Evolutionary conservation across 2,329 filamentous ascomycete species (phyloP), one percentile per base, ranked within the genome.

Genomic region (Hypoxylon sp.): DNA sequence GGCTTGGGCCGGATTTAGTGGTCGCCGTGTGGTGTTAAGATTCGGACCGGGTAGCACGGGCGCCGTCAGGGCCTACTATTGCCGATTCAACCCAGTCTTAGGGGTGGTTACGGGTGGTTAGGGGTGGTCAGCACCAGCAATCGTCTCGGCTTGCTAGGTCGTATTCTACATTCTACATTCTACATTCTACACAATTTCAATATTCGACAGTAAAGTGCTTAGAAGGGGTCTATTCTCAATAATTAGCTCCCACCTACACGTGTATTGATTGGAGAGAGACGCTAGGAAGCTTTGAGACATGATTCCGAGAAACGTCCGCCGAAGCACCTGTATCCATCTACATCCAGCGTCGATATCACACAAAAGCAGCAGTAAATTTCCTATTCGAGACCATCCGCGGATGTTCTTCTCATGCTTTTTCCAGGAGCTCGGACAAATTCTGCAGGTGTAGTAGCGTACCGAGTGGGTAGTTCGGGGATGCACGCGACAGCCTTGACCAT

Each of bases 1-100:
- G 62, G 56, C 46, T 64, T 64, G 65, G 46, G 20, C 35, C 68
- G 68, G 65, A 64, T 62, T 68, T 71, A 68, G 68, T 61, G 33
- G 30, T 64, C 55, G 59, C 57, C 60, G 49, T 17, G 22, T 61
- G 54, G 46, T 55, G 53, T 49, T 61, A 56, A 61, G 48, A 61
- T 49, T 44, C 58, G 66, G 51, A 10, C 37, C 66, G 55, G 59
- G 10, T 31, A 40, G 50, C 25, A 35, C 40, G 55, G 27, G 50
- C 35, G 58, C 25, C 48, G 30, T 50, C 31, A 51, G 37, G 31
- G 31, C 49, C 31, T 63, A 14, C 50, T 62, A 61, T 61, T 68
- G 49, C 68, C 68, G 61, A 58, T n/a, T 49, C 31, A 48, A 54
- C 22, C 44, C 31, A 40, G 4, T 20, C 13, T 8, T 25, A 51